Evolutionary conservation across 2,329 filamentous ascomycete genomes (phyloP).

Genomic region (Mycocentrospora acerina): DNA sequence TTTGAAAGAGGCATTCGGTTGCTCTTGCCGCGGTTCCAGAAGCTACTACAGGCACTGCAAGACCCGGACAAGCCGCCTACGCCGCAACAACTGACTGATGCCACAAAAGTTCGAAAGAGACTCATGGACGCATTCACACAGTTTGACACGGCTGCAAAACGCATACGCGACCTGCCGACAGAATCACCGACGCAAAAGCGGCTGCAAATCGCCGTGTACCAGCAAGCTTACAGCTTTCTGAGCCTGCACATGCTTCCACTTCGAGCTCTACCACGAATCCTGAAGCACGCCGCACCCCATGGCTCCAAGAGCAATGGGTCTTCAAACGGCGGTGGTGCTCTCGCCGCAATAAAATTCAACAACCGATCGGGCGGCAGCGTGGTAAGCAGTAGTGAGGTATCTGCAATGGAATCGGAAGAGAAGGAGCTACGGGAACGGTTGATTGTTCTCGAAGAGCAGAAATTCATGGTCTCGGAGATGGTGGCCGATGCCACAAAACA

Average conservation of each 20-base stretch:
- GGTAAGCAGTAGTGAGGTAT: conserved; percentile 59
- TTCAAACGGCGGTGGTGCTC: conserved; percentile 44
- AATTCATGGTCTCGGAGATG: conserved; percentile 86
- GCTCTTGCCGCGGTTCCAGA: conserved; percentile 82
- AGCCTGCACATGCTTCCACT: conserved; percentile 90
- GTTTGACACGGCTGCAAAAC: conserved; percentile 78
- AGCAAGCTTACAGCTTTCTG: conserved; percentile 78
- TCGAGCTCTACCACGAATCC: conserved; percentile 53
- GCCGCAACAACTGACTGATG: conserved; percentile 75
- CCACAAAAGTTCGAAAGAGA: conserved; percentile 84
- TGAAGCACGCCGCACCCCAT: conserved; percentile 58
- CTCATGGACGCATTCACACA: conserved; percentile 87
- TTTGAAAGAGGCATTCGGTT: conserved; percentile 85
- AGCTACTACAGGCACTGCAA: conserved; percentile 71
- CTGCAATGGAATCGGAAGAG: conserved; percentile 77
- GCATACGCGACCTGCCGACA: conserved; percentile 77
- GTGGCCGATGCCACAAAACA: conserved; percentile 73
- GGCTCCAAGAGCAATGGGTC: conserved; percentile 47
- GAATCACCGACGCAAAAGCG: conserved; percentile 70
- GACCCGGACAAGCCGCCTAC: conserved; percentile 67
- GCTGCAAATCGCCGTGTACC: conserved; percentile 79
- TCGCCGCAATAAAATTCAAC: conserved; percentile 63
- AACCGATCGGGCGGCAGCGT: conserved; percentile 56
- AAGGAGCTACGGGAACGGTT: conserved; percentile 77
- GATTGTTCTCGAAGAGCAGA: conserved; percentile 86